Base-by-base conservation (phyloP, 192 early-diverging fungal species). In the Chytriomyces hyalinus region DNA sequence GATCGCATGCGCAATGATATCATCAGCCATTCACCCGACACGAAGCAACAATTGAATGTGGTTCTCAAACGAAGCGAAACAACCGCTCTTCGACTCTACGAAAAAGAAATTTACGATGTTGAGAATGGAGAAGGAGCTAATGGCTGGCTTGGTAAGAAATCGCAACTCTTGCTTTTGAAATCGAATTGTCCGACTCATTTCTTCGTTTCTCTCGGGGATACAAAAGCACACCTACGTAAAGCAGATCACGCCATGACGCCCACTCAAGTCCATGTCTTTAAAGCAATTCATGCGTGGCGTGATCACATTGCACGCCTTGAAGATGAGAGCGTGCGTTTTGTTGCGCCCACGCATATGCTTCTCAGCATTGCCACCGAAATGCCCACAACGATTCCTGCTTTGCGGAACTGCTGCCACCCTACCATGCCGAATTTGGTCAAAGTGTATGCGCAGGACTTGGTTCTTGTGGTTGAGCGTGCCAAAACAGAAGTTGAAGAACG, bases 301-400 rank as follows among this genome's bases (percentile, higher is more conserved):
- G 97, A 99, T 81, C 86, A 88, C 45, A 90, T 81, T 9, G 97
- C 98, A 0, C 86, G 98, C 65, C 89, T 94, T 20, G 98, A 98
- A 64, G 98, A 99, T 82, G 98, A 99, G 83, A 92, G 91, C 15
- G 73, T 87, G 0, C 73, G 92, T 9, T 99, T 95, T 80, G 95
- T 98, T 2, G 65, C 96, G 22, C 98, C 98, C 13, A 93, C 92
- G 78, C 92, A 95, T 67, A 94, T 95, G 93, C 86, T 99, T 11
- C 91, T 93, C 68, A 83, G 82, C 0, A 46, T 98, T 0, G 90
- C 93, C 0, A 85, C 90, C 49, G 72, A 83, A 5, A 92, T 93
- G 90, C 97, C 98, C 1, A 81, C 73, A 3, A 92, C 94, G 9
- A 79, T 86, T 17, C 70, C 90, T 0, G 84, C 80, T 6, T 87